Base-by-base conservation (phyloP, 139 green algal genomes). In the Chlorella sp. region DNA sequence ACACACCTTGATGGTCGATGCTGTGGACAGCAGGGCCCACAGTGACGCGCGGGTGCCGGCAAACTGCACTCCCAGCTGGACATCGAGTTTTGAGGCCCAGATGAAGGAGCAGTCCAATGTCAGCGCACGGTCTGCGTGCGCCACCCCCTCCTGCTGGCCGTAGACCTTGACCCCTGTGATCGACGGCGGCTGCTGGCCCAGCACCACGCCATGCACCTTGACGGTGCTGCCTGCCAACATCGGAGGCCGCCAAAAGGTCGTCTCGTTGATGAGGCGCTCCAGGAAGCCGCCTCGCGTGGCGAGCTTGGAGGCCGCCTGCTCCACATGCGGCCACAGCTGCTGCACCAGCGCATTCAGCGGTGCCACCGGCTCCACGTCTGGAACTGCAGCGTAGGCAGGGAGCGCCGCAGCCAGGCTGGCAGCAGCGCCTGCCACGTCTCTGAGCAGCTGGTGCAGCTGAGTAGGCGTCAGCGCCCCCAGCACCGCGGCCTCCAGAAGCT, bases 261-360 rank as follows among this genome's bases (percentile, higher is more conserved):
- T 76, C 17, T 27, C 33, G 51, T 81, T 81, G 23, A 84, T 38
- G 51, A 79, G 58, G n/a, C 29, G 14, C 42, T 84, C 79, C 65
- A 84, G 66, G 8, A 65, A 53, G 31, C 55, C 50, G 33, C 73
- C 58, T 11, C 60, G 11, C 55, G 65, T 40, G 12, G 77, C 55
- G 41, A 71, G 77, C 33, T 38, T 55, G 29, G 23, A 43, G n/a
- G 42, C 79, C 15, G 68, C 75, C 15, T 42, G 40, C 38, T 76
- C 51, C 3, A 81, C 68, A 15, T 78, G 56, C 1, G 73, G 73
- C 79, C 79, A 84, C 21, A 81, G 40, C 33, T 72, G 46, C 25
- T 27, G 27, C 23, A 70, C 40, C 9, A 74, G 36, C 21, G 35
- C 23, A 43, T 84, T 84, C 3, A 81, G 25, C 36, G 67, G 81